These are phyloP conservation scores for Teratosphaeria pseudoeucalypti DNA, from an alignment of 2,329 filamentous ascomycete genomes.

Conservation along the genomic window DNA sequence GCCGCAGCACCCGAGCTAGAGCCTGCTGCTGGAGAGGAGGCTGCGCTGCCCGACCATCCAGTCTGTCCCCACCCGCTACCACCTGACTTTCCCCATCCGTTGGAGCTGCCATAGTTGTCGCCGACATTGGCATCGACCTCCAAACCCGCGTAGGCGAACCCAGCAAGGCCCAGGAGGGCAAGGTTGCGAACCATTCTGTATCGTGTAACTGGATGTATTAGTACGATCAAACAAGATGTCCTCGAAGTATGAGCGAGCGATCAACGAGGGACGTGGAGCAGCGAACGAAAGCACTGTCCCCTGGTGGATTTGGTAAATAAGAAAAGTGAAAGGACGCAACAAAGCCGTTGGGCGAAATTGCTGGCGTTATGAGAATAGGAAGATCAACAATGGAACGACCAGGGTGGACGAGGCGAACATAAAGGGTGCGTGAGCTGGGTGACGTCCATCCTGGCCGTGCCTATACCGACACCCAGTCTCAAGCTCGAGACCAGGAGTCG, in stretches of 20 bases:
- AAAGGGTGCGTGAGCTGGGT: neutral
- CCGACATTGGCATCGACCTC: neutral
- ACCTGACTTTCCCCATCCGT: neutral
- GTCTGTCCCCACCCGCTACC: neutral
- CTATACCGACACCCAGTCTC: neutral
- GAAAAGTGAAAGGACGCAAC: neutral
- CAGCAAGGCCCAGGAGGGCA: neutral
- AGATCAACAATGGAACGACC: neutral
- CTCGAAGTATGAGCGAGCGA: neutral
- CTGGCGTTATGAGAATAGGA: neutral
- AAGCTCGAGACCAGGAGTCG: neutral
- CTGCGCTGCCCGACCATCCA: no score
- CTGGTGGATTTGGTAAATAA: neutral
- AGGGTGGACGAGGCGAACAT: neutral
- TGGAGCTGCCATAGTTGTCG: neutral
- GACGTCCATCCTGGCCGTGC: neutral
- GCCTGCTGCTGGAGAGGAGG: no score
- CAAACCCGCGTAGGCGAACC: neutral
- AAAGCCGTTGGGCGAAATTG: neutral
- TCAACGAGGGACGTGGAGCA: conserved; percentile 1
- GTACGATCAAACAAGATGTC: neutral
- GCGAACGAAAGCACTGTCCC: conserved; percentile 3
- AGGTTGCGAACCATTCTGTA: conserved; percentile 1
- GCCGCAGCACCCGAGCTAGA: neutral
- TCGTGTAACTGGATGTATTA: neutral